Evolutionary conservation across 176 grass and related monocot species (phyloP).

Genomic region (Dactylis glomerata): DNA sequence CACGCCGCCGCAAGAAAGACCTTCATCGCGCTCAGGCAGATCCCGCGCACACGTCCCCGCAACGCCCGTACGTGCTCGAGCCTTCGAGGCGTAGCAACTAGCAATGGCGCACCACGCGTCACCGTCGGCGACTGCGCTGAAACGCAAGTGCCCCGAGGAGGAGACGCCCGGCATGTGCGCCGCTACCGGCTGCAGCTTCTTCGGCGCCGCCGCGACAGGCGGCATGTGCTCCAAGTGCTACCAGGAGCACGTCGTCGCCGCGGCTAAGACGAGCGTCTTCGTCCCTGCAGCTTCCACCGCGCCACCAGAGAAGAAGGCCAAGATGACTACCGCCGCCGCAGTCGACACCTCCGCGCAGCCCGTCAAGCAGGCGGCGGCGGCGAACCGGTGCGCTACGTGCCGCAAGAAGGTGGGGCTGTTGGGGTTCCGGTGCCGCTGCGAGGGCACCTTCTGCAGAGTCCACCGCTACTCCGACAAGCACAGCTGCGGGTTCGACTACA

Average conservation of each 20-base stretch:
- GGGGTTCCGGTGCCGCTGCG: constrained; percentile 64
- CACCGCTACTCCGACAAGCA: constrained; percentile 54
- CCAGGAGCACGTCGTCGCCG: not conserved
- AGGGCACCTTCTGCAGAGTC: constrained; percentile 42
- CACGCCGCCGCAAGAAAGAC: too few species aligned
- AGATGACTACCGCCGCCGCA: not conserved
- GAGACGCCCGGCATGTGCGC: constrained; percentile 1
- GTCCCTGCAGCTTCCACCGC: not conserved
- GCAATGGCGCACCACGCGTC: not conserved
- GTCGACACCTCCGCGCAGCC: not conserved
- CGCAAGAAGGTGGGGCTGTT: constrained; percentile 54
- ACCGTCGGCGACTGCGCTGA: not conserved
- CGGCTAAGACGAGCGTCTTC: not conserved
- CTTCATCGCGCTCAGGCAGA: too few species aligned
- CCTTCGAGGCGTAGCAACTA: too few species aligned
- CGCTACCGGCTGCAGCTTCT: not conserved
- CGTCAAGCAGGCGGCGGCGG: not conserved
- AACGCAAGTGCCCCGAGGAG: not conserved
- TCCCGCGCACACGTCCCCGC: too few species aligned
- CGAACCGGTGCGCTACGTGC: constrained; percentile 52
- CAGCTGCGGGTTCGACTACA: constrained; percentile 61
- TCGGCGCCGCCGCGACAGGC: not conserved
- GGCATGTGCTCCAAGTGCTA: not conserved
- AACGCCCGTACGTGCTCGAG: too few species aligned
- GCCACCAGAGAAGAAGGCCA: constrained; percentile 15